Conservation (phyloP, 2,329 filamentous ascomycete genomes). For the Furcasterigmium sp. region DNA sequence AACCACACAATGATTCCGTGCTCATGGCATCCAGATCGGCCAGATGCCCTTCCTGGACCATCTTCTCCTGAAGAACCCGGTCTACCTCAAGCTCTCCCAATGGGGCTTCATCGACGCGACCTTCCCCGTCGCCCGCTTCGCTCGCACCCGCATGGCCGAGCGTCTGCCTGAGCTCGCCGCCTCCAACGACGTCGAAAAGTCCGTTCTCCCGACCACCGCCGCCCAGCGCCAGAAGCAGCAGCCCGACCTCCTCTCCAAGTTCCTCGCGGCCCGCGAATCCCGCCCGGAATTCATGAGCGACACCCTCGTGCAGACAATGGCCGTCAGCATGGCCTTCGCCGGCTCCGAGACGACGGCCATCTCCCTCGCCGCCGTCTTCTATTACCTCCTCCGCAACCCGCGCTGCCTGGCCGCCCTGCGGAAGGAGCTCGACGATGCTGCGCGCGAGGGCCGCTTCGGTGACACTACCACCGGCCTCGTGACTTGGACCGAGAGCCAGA, state of each 20-base stretch:
- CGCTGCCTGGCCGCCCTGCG: slow-evolving; percentile 48
- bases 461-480: slow-evolving; percentile 55
- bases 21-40: slow-evolving; percentile 46
- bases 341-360: slow-evolving; percentile 79
- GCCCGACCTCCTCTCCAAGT: slow-evolving; percentile 65
- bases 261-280: slow-evolving; percentile 61
- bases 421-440: slow-evolving; percentile 57
- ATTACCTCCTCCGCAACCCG: slow-evolving; percentile 64
- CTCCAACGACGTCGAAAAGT: slow-evolving; percentile 14
- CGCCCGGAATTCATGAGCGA: slow-evolving; percentile 70
- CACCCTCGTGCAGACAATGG: slow-evolving; percentile 63
- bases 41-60: slow-evolving; percentile 70
- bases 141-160: slow-evolving; percentile 60
- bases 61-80: slow-evolving; percentile 68
- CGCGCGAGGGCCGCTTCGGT: slow-evolving; percentile 42
- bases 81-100: slow-evolving; percentile 63
- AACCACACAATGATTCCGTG: neutral
- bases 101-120: slow-evolving; percentile 63
- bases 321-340: slow-evolving; percentile 67
- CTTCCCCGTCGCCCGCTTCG: slow-evolving; percentile 70
- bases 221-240: slow-evolving; percentile 31
- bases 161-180: slow-evolving; percentile 43
- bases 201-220: slow-evolving; percentile 30
- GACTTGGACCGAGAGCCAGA: slow-evolving; percentile 64
- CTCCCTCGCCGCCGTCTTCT: slow-evolving; percentile 65